A percentile compares a stretch with the other conserved stretches of the same genome.
Conservation (phyloP, 148 eudicot genomes). For the Fallopia convolvulus region DNA sequence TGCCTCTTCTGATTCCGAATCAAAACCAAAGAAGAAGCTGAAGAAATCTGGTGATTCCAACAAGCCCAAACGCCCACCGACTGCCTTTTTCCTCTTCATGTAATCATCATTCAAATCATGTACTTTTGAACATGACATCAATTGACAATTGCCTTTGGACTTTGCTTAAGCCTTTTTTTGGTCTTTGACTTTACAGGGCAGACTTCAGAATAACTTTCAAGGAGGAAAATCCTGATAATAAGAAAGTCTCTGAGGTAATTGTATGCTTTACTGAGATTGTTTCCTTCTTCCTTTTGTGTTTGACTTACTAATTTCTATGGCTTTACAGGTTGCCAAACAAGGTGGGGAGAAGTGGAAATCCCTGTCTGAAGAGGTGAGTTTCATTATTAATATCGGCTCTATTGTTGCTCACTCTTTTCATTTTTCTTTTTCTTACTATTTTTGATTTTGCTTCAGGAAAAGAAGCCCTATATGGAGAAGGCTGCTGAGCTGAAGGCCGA, state of each 20-base stretch:
- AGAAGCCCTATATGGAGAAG: conserved; percentile 53
- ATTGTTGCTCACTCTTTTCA: background rate
- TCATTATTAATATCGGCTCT: background rate
- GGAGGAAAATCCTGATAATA: conserved; percentile 70
- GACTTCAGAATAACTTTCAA: conserved; percentile 68
- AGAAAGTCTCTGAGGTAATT: conserved; percentile 48
- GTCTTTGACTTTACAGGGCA: conserved; percentile 36
- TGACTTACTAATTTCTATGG: background rate
- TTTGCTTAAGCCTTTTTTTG: background rate
- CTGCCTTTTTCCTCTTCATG: conserved; percentile 79
- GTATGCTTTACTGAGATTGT: background rate
- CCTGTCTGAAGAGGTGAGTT: conserved; percentile 69
- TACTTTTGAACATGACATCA: background rate
- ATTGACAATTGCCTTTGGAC: background rate
- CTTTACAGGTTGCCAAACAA: background rate
- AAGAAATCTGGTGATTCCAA: conserved; percentile 42
- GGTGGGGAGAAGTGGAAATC: conserved; percentile 47
- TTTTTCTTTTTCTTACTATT: background rate
- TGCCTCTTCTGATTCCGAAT: conserved; percentile 26
- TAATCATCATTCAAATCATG: conserved; percentile 13
- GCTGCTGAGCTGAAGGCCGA: conserved; percentile 77
- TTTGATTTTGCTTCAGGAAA: conserved; percentile 40
- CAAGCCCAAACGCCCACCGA: conserved; percentile 66
- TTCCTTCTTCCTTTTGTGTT: background rate
- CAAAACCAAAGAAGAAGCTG: conserved; percentile 35